phyloP scores from a whole-genome alignment of 306 rosid species.

The Argentina anserina region DNA sequence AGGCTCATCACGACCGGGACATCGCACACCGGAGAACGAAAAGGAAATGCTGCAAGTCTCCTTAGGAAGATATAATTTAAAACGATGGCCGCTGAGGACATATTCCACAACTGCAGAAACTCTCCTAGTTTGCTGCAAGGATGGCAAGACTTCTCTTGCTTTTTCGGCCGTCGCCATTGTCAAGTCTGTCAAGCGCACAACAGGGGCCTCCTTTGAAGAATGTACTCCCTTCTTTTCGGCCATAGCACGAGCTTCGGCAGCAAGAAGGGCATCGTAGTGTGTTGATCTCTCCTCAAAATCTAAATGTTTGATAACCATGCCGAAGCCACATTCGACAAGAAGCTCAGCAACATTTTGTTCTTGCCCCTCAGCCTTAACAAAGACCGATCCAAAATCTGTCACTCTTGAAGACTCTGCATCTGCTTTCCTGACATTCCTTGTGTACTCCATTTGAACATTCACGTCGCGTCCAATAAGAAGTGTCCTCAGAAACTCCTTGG shows the following conservation, averaged over 20 bases:
- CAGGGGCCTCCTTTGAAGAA: conserved; percentile 89
- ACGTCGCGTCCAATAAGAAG: conserved; percentile 87
- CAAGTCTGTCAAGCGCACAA: conserved; percentile 88
- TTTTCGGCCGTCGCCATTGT: conserved; percentile 60
- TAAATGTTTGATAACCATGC: conserved; percentile 78
- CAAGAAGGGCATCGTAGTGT: conserved; percentile 82
- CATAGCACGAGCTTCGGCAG: conserved; percentile 79
- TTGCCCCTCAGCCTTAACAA: conserved; percentile 60
- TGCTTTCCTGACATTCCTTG: conserved; percentile 56
- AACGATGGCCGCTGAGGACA: conserved; percentile 95
- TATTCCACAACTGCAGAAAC: conserved; percentile 90
- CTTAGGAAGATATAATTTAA: conserved; percentile 87
- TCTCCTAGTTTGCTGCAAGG: conserved; percentile 76
- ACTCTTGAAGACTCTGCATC: conserved; percentile 62
- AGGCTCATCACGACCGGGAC: conserved; percentile 89
- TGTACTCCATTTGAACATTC: conserved; percentile 91
- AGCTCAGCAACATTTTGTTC: conserved; percentile 68
- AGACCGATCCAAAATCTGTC: conserved; percentile 95
- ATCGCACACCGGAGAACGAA: conserved; percentile 82
- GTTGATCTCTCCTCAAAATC: conserved; percentile 96
- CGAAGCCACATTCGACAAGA: conserved; percentile 75
- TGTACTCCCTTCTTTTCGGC: conserved; percentile 76
- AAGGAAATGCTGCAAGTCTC: conserved; percentile 94
- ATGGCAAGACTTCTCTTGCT: conserved; percentile 77
- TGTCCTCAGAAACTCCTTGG: conserved; percentile 86